Evolutionary conservation across 192 early-diverging fungal species (phyloP).

Genomic region (Chytriomyces sp.): DNA sequence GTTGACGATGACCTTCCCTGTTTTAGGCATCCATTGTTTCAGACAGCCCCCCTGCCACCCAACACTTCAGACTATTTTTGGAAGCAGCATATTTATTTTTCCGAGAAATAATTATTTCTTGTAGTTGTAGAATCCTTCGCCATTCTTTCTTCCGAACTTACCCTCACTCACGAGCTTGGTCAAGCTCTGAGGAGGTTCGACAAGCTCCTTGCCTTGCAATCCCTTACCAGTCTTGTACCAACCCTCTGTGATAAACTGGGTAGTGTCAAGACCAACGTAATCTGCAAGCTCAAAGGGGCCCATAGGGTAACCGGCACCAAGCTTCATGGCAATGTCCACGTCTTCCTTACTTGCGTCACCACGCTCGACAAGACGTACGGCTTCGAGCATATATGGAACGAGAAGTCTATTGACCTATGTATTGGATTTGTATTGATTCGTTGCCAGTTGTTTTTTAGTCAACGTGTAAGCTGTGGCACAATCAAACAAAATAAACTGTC

Average conservation of each 20-base stretch:
- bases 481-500: neutral
- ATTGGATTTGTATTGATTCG: constrained; percentile 29
- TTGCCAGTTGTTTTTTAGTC: constrained; percentile 2
- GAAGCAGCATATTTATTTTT: too few relatives aligned
- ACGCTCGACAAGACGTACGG: constrained; percentile 89
- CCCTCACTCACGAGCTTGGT: constrained; percentile 74
- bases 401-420: constrained; percentile 84
- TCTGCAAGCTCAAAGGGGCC: constrained; percentile 85
- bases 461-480: neutral
- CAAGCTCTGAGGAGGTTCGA: constrained; percentile 69
- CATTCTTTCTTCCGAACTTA: constrained; percentile 83
- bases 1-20: too few relatives aligned
- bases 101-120: too few relatives aligned
- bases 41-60: too few relatives aligned
- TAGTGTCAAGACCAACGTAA: constrained; percentile 93
- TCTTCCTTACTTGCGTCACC: constrained; percentile 82
- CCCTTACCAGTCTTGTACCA: constrained; percentile 85
- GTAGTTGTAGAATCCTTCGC: constrained; percentile 86
- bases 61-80: too few relatives aligned
- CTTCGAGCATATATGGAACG: constrained; percentile 95
- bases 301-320: constrained; percentile 87
- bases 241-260: constrained; percentile 93
- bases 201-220: constrained; percentile 71
- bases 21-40: too few relatives aligned
- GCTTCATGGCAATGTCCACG: constrained; percentile 95